Evolutionary conservation across 306 rosid genomes (phyloP), one percentile per base, ranked within the genome.

Genomic region (Alnus glutinosa): DNA sequence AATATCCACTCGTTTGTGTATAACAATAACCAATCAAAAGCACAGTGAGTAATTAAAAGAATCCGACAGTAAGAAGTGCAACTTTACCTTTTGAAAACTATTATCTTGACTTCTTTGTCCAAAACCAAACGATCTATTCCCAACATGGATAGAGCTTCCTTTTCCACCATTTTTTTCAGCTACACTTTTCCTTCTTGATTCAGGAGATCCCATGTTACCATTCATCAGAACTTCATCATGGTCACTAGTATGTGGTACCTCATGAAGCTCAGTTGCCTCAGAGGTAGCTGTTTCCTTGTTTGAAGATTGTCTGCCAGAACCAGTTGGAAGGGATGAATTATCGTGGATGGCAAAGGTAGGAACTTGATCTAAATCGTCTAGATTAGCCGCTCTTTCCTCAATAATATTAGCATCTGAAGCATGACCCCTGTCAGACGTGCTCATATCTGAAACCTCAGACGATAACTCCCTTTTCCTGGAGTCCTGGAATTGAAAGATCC

Each of bases 291-390:
- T 78, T 84, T 88, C 97, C 81, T 70, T 78, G 74, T 71, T 78
- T 74, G 87, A 85, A 85, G 90, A 76, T 72, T 66, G 75, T 72
- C 69, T 70, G 83, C 78, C 75, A 67, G 92, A 89, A 81, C 81
- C 86, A 83, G 86, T 86, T 81, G 78, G 88, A 34, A 80, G 86
- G 85, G 89, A 69, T 79, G 89, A 81, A 75, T 84, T 91, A 72
- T 89, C 93, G 48, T 71, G 92, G 73, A 93, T 84, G 73, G 97
- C 76, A 85, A 96, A 86, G 57, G 98, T 88, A 66, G 89, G 94
- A 91, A 88, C 98, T 79, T 89, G 91, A 86, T 89, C 97, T 30
- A 86, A 78, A 78, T 87, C 94, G 78, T 88, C 90, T 14, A 46
- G 63, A 63, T 63, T 79, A 76, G 89, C 92, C 66, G 44, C 69